Percentiles rank a stretch among this genome's conserved stretches.
Conservation (phyloP, 371 early-diverging fungal genomes). For the Aphelidium insulamus region DNA sequence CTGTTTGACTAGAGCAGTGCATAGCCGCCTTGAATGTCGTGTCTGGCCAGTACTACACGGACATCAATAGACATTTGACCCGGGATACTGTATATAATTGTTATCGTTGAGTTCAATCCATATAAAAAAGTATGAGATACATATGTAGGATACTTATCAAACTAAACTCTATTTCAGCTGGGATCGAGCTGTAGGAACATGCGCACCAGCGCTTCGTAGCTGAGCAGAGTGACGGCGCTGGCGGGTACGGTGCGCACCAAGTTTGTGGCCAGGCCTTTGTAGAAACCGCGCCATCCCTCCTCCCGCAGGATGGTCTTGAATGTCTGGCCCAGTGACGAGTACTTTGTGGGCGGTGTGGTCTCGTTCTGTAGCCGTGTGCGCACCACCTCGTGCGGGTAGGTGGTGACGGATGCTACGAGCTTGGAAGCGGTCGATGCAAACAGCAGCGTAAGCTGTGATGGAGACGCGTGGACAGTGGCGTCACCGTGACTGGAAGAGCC, state of each 20-base stretch:
- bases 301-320: conserved; percentile 38
- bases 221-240: conserved; percentile 62
- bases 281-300: conserved; percentile 62
- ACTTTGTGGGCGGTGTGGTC: conserved; percentile 38
- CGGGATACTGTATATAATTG: no score
- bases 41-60: conserved; percentile 69
- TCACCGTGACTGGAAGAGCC: not conserved
- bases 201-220: conserved; percentile 46
- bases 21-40: conserved; percentile 65
- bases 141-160: no score
- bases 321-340: conserved; percentile 51
- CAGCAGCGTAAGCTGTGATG: conserved; percentile 15
- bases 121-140: no score
- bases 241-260: conserved; percentile 73
- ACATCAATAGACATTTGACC: no score
- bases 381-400: conserved; percentile 22
- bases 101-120: no score
- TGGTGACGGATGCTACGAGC: conserved; percentile 62
- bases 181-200: no score
- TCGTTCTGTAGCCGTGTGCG: conserved; percentile 79
- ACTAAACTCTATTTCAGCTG: no score
- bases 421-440: conserved; percentile 62
- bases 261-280: conserved; percentile 69
- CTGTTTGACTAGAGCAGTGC: conserved; percentile 25
- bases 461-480: not conserved